Base-by-base conservation (phyloP, 2,329 filamentous ascomycete species). In the Cladosporium sp. region DNA sequence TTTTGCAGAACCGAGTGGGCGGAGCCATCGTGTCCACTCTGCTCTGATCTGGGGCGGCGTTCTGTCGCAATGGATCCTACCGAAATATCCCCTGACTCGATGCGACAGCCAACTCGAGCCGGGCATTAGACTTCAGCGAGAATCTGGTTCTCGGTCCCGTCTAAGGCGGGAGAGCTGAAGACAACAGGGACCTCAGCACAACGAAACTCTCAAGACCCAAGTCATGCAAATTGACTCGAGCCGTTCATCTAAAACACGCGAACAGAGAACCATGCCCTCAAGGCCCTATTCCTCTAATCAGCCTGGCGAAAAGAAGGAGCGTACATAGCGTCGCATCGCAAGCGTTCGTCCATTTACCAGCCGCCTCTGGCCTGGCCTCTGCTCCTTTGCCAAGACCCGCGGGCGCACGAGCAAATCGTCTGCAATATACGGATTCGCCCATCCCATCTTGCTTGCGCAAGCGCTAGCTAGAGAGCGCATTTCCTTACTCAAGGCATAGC, bases 211-310 rank as follows among this genome's bases (percentile, higher is more conserved):
- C 2, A 3, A 32, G 8, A 2, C n/a, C n/a, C 10, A 21, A 47
- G 41, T 30, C 52, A 55, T 55, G 52, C 28, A 34, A 55, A 55
- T 32, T 34, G 28, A 30, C 32, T 32, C 28, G n/a, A 32, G 52
- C 52, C 52, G 52, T 32, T 55, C 52, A 55, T 55, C 52, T 34
- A 55, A 55, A 34, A 55, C 52, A 55, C 52, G 52, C 52, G 32
- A 21, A 21, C n/a, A 21, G n/a, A 47, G 41, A 47, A 47, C 41
- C 8, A 47, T 47, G n/a, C 41, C 41, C 41, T 36, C 34, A 36
- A 36, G 34, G 34, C 34, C 34, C 34, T 14, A 32, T 21, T 12
- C 12, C 41, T 21, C 41, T 12, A 47, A 15, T n/a, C 41, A 21
- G n/a, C 8, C 41, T n/a, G 41, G n/a, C 41, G n/a, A n/a, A 18